A percentile compares a stretch with the other conserved stretches of the same genome.
Evolutionary conservation across 352 stramenopile genomes (phyloP).

Genomic region (Phytophthora ohioensis): DNA sequence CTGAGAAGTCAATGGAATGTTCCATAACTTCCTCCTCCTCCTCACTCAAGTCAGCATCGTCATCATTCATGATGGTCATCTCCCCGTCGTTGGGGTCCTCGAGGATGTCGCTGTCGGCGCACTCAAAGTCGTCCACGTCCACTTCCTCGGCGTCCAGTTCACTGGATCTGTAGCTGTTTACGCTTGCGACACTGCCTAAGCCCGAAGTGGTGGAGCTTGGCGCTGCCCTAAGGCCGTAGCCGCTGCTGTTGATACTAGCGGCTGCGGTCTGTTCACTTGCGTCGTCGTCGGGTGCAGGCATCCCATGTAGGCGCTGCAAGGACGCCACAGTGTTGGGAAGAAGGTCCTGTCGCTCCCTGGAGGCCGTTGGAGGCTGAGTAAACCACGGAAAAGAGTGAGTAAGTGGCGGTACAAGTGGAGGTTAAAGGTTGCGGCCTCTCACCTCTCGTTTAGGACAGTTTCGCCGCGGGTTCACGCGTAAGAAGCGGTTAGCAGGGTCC

Average conservation of each 20-base stretch:
- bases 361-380: constrained; percentile 6
- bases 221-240: constrained; percentile 11
- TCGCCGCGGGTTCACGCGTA: neutral
- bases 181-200: constrained; percentile 29
- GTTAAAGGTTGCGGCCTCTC: neutral
- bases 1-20: constrained; percentile 78
- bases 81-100: constrained; percentile 57
- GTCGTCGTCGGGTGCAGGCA: constrained; percentile 44
- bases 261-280: constrained; percentile 37
- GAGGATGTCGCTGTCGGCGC: constrained; percentile 56
- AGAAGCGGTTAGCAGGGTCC: neutral
- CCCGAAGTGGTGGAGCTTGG: constrained; percentile 32
- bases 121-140: constrained; percentile 44
- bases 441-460: constrained; percentile 15
- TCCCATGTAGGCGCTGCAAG: constrained; percentile 57
- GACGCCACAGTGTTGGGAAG: constrained; percentile 18
- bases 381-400: constrained; percentile 10
- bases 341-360: constrained; percentile 16
- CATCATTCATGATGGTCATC: constrained; percentile 80
- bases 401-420: neutral
- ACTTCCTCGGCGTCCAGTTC: constrained; percentile 20
- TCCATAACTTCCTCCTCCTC: constrained; percentile 74
- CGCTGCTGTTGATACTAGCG: constrained; percentile 26
- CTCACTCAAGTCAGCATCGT: constrained; percentile 55
- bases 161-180: constrained; percentile 37